Conservation (phyloP, 495 filamentous ascomycete genomes). For the Recurvomyces mirabilis region DNA sequence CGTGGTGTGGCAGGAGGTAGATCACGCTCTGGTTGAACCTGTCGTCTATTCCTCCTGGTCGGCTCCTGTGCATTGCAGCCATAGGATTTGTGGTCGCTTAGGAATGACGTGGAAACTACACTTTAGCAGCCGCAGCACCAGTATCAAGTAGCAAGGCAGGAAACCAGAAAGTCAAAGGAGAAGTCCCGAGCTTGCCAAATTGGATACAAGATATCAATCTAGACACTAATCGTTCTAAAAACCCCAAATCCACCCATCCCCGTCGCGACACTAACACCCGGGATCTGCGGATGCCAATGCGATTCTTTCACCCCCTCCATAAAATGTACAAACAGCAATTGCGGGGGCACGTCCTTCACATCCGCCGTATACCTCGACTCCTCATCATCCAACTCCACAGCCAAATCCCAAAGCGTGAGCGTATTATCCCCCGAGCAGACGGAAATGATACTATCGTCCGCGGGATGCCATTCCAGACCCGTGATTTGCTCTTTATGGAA, state of each 20-base stretch:
- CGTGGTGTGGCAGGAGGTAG: too few species aligned
- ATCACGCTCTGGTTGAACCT: too few species aligned
- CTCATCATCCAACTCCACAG: slow-evolving; percentile 92
- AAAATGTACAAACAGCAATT: slow-evolving; percentile 92
- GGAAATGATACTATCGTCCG: slow-evolving; percentile 86
- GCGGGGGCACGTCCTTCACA: slow-evolving; percentile 81
- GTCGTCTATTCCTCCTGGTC: too few species aligned
- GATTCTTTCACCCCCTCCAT: slow-evolving; percentile 87
- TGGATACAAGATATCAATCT: too few species aligned
- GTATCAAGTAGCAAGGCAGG: too few species aligned
- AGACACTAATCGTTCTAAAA: slow-evolving; percentile 49
- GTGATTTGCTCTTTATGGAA: slow-evolving; percentile 96
- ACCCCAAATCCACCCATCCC: slow-evolving; percentile 74
- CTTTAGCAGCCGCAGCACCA: too few species aligned
- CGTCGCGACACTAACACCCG: slow-evolving; percentile 80
- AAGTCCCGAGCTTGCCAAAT: too few species aligned
- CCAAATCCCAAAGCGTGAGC: slow-evolving; percentile 90
- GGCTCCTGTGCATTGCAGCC: too few species aligned
- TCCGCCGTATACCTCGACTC: slow-evolving; percentile 82
- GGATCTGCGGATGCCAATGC: slow-evolving; percentile 96
- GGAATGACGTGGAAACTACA: too few species aligned
- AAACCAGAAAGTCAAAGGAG: too few species aligned
- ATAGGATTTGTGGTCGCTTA: too few species aligned
- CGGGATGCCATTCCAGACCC: slow-evolving; percentile 92
- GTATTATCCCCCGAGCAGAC: slow-evolving; percentile 91